phyloP scores from a whole-genome alignment of 352 stramenopile species.

The Pythium aquatile region DNA sequence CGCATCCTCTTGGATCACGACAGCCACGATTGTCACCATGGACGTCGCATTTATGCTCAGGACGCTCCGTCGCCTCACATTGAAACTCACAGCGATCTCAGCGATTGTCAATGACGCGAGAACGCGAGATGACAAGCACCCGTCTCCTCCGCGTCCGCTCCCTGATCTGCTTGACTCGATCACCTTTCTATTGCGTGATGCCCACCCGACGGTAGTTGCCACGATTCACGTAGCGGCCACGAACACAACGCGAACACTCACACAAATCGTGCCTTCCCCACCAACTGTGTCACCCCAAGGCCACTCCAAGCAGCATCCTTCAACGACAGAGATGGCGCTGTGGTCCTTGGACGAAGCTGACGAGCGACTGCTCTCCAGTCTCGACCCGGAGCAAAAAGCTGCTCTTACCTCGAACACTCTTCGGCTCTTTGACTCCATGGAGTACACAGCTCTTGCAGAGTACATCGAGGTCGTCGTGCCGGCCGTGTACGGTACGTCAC shows the following conservation, averaged over 20 bases:
- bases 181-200: background rate
- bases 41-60: background rate
- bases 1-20: background rate
- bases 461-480: slow-evolving; percentile 13
- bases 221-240: no score
- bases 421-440: background rate
- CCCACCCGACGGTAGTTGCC: no score
- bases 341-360: no score
- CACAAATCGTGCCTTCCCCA: background rate
- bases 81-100: background rate
- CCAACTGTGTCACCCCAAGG: background rate
- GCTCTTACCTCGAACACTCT: background rate
- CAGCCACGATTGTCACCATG: background rate
- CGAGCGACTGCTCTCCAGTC: background rate
- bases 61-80: background rate
- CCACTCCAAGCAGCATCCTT: no score
- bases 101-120: background rate
- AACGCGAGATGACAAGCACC: background rate
- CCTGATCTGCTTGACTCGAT: background rate
- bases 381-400: background rate
- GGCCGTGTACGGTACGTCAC: slow-evolving; percentile 2
- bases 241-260: background rate
- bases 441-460: slow-evolving; percentile 6
- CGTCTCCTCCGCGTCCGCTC: background rate
- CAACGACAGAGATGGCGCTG: no score